Base-by-base conservation (phyloP, 148 eudicot species). In the Oxyria digyna region DNA sequence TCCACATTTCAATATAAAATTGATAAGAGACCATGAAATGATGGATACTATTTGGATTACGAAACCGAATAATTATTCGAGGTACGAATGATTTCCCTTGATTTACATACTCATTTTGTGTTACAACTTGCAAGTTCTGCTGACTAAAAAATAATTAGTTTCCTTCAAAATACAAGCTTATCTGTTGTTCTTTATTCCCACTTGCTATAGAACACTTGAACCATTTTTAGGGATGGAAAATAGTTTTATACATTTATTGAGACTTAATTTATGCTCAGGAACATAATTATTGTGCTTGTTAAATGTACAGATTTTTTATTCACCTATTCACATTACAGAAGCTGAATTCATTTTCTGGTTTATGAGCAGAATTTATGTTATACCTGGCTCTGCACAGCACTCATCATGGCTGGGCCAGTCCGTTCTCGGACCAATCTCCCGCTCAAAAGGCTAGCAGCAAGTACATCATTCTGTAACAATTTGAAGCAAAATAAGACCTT, bases 301-400 rank as follows among this genome's bases (percentile, higher is more conserved):
- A n/a, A 15, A 45, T 45, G 18, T 45, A 13, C 49, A 45, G 18
- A 15, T 50, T 24, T 21, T 14, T 24, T 11, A 23, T 24, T 52
- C 15, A 52, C 1, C 6, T 52, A 26, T 52, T 12, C 27, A 66
- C 29, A 66, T 20, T 66, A 37, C 29, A 46, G 18, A n/a, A 46
- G 52, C 11, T 46, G 12, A n/a, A n/a, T n/a, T n/a, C n/a, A n/a
- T n/a, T n/a, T n/a, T n/a, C n/a, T n/a, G n/a, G n/a, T n/a, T n/a
- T n/a, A n/a, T n/a, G n/a, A 24, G 37, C 35, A 59, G 65, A 59
- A 59, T 27, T 26, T 18, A 26, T 59, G 29, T 35, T 66, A 38
- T 92, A 89, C 98, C 98, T 94, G 97, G 77, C 97, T 94, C 78
- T 90, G 99, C 31, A 94, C 99, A 57, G 97, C 97, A 85, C 97